Evolutionary conservation across 2,329 filamentous ascomycete genomes (phyloP).

Genomic region (Penicillium sp.): DNA sequence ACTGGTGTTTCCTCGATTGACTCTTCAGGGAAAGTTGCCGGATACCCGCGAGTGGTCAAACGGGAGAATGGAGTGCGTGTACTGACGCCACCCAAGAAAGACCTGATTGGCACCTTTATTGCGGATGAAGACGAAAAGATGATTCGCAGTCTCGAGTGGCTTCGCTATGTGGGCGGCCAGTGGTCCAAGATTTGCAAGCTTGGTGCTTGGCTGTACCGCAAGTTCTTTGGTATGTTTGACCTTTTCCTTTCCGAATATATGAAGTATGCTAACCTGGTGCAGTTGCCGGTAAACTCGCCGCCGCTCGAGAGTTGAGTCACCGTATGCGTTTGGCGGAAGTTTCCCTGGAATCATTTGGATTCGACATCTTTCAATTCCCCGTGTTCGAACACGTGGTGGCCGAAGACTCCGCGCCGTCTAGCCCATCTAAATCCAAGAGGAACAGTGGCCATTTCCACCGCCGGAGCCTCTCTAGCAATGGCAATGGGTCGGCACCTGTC

Average conservation of each 20-base stretch:
- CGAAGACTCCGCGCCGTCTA: conserved; percentile 28
- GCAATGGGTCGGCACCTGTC: conserved; percentile 1
- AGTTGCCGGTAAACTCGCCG: conserved; percentile 48
- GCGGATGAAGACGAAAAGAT: conserved; percentile 66
- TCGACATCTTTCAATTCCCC: conserved; percentile 34
- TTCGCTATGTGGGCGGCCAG: conserved; percentile 68
- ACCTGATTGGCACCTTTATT: conserved; percentile 66
- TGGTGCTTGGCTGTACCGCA: conserved; percentile 73
- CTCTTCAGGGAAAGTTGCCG: conserved; percentile 28
- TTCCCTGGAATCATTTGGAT: conserved; percentile 41
- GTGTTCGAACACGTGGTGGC: conserved; percentile 24
- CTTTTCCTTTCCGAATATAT: conserved; percentile 12
- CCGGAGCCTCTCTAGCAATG: conserved; percentile 27
- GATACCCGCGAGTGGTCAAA: conserved; percentile 50
- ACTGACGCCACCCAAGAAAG: conserved; percentile 64
- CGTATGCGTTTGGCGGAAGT: conserved; percentile 52
- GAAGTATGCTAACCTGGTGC: conserved; percentile 9
- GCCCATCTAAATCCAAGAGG: conserved; percentile 33
- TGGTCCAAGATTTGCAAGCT: conserved; percentile 69
- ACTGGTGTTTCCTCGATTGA: conserved; percentile 35
- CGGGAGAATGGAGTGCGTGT: conserved; percentile 48
- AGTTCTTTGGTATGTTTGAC: conserved; percentile 72
- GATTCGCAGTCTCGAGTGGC: conserved; percentile 82
- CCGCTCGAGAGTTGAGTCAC: conserved; percentile 54
- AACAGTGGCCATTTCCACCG: conserved; percentile 24